Conservation (phyloP, 2,329 filamentous ascomycete species). For the Thermomyces lanuginosus region DNA sequence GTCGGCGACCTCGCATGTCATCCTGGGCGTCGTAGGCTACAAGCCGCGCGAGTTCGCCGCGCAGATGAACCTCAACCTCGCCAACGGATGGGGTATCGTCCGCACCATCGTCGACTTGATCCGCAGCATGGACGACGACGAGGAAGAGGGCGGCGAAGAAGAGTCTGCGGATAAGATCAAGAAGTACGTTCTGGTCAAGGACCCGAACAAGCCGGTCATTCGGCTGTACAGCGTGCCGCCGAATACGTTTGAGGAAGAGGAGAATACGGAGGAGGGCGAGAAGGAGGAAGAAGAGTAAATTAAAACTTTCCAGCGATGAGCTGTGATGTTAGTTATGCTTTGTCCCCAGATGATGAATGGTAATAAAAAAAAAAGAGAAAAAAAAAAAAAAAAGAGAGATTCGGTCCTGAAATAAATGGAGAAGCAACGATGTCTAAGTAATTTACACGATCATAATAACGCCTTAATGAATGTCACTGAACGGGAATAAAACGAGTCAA, state of each 20-base stretch:
- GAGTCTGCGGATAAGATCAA: slow-evolving; percentile 26
- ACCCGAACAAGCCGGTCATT: slow-evolving; percentile 93
- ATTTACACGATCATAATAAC: too few relatives aligned
- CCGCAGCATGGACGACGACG: slow-evolving; percentile 19
- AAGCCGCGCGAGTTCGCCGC: slow-evolving; percentile 92
- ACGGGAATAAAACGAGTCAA: too few relatives aligned
- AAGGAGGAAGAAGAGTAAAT: slow-evolving; percentile 32
- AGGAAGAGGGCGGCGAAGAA: slow-evolving; percentile 21
- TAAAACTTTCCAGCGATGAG: too few relatives aligned
- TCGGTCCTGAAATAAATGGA: neutral
- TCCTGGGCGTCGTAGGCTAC: slow-evolving; percentile 91
- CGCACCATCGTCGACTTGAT: slow-evolving; percentile 88
- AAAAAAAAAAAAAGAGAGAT: neutral
- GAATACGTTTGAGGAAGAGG: slow-evolving; percentile 81
- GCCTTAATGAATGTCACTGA: too few relatives aligned
- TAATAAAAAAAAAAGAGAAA: neutral
- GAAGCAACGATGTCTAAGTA: too few relatives aligned
- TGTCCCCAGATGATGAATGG: too few relatives aligned
- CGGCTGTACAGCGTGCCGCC: slow-evolving; percentile 81
- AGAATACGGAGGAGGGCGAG: slow-evolving; percentile 38
- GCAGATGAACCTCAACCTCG: slow-evolving; percentile 95
- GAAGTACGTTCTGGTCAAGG: slow-evolving; percentile 49
- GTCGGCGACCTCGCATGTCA: slow-evolving; percentile 80
- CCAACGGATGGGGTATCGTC: slow-evolving; percentile 98
- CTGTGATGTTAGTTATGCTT: too few relatives aligned